phyloP scores from a whole-genome alignment of 371 early-diverging fungal species.

The Rhizopus delemar region DNA sequence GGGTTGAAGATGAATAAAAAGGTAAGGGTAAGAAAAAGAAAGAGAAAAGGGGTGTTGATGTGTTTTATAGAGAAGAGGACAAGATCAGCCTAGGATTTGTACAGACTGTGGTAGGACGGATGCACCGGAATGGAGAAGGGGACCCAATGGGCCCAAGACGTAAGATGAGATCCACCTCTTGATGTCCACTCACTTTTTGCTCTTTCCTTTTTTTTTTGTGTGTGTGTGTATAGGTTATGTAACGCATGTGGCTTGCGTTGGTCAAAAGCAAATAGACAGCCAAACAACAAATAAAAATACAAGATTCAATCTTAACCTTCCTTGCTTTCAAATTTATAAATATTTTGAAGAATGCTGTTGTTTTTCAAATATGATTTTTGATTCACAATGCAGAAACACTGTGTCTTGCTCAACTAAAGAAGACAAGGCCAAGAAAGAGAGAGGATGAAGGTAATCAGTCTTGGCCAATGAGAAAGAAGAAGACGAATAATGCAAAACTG shows the following conservation, averaged over 20 bases:
- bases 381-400: too few relatives aligned
- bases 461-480: too few relatives aligned
- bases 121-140: constrained; percentile 85
- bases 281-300: not conserved
- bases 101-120: constrained; percentile 71
- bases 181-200: not conserved
- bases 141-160: constrained; percentile 74
- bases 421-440: too few relatives aligned
- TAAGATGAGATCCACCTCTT: constrained; percentile 17
- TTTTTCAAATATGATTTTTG: too few relatives aligned
- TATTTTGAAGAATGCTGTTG: too few relatives aligned
- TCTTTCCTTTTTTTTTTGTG: not conserved
- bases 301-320: too few relatives aligned
- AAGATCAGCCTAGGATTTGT: constrained; percentile 22
- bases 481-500: too few relatives aligned
- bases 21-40: constrained; percentile 6
- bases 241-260: constrained; percentile 61
- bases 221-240: constrained; percentile 45
- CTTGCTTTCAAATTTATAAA: too few relatives aligned
- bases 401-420: too few relatives aligned
- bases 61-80: constrained; percentile 8
- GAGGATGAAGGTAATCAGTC: too few relatives aligned
- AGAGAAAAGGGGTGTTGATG: not conserved
- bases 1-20: constrained; percentile 18
- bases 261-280: constrained; percentile 27